phyloP scores from a whole-genome alignment of 495 filamentous ascomycete species.

The Oidiodendron maius region DNA sequence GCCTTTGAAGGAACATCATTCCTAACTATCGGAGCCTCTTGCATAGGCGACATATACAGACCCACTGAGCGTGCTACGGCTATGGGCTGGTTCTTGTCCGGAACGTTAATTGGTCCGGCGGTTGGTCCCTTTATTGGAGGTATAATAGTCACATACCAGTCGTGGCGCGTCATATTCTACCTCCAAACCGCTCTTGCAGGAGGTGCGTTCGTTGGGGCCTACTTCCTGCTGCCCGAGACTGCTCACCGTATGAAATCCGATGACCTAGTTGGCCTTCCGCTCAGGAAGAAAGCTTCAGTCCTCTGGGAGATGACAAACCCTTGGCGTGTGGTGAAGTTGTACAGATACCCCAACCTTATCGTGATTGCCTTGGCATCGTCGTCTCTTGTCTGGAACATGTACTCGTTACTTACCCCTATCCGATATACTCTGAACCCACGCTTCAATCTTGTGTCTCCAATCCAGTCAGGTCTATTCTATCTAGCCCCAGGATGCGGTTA shows the following conservation, averaged over 20 bases:
- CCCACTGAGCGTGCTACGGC: conserved; percentile 63
- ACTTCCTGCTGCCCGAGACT: conserved; percentile 64
- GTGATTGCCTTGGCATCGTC: conserved; percentile 53
- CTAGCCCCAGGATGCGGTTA: conserved; percentile 69
- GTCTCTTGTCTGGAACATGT: conserved; percentile 68
- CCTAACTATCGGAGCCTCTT: conserved; percentile 57
- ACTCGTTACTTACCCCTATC: conserved; percentile 65
- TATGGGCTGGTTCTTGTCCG: conserved; percentile 62
- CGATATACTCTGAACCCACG: conserved; percentile 69
- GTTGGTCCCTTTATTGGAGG: conserved; percentile 63
- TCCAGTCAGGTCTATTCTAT: conserved; percentile 66
- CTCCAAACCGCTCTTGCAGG: conserved; percentile 60
- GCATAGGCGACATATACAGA: conserved; percentile 59
- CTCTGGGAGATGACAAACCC: conserved; percentile 59
- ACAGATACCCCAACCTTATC: conserved; percentile 61
- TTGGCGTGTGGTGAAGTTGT: conserved; percentile 51
- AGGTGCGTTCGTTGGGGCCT: conserved; percentile 49
- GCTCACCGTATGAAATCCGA: conserved; percentile 52
- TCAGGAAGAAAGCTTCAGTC: conserved; percentile 38
- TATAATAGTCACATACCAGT: conserved; percentile 63
- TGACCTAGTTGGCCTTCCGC: conserved; percentile 45
- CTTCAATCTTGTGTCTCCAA: conserved; percentile 59
- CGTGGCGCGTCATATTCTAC: conserved; percentile 70
- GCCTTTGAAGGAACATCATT: conserved; percentile 70
- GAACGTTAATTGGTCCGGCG: conserved; percentile 65